These are phyloP conservation scores for Phytophthora vignae DNA, from an alignment of 352 stramenopile genomes.

Conservation along the genomic window DNA sequence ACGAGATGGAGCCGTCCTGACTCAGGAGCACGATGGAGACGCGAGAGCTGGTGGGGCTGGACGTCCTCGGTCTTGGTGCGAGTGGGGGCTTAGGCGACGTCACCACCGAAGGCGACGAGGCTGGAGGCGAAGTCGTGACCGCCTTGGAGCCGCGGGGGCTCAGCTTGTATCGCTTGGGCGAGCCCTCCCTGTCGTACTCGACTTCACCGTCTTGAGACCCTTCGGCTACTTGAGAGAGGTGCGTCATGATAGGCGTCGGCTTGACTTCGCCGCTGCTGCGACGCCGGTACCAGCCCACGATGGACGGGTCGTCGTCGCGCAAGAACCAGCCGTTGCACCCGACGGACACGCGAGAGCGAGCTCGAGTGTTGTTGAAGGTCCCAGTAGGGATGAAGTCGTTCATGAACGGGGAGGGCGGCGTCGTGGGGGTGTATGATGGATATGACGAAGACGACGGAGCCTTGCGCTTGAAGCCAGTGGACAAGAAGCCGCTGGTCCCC, in stretches of 20 bases:
- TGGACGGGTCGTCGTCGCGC: slow-evolving; percentile 29
- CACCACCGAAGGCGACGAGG: background rate
- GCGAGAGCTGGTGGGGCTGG: slow-evolving; percentile 1
- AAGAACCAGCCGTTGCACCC: slow-evolving; percentile 44
- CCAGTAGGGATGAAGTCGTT: slow-evolving; percentile 20
- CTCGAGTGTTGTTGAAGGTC: slow-evolving; percentile 25
- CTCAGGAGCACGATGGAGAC: slow-evolving; percentile 21
- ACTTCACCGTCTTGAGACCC: slow-evolving; percentile 17
- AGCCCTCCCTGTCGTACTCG: slow-evolving; percentile 7
- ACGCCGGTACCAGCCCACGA: slow-evolving; percentile 23
- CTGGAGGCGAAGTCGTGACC: background rate
- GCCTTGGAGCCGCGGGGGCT: background rate
- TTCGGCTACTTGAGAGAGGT: slow-evolving; percentile 19
- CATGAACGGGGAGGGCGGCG: slow-evolving; percentile 25
- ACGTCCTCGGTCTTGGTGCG: background rate
- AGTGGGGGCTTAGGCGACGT: slow-evolving; percentile 14
- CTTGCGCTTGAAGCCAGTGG: slow-evolving; percentile 31
- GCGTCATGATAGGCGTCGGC: background rate
- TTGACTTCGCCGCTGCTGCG: slow-evolving; percentile 28
- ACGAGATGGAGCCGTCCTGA: slow-evolving; percentile 19
- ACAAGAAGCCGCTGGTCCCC: slow-evolving; percentile 17
- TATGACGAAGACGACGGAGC: slow-evolving; percentile 20
- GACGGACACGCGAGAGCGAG: slow-evolving; percentile 39
- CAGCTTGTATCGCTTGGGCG: slow-evolving; percentile 27
- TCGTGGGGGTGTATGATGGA: slow-evolving; percentile 22